Evolutionary conservation across 495 filamentous ascomycete species (phyloP), one percentile per base, ranked within the genome.

Genomic region (Penicillium arizonense): DNA sequence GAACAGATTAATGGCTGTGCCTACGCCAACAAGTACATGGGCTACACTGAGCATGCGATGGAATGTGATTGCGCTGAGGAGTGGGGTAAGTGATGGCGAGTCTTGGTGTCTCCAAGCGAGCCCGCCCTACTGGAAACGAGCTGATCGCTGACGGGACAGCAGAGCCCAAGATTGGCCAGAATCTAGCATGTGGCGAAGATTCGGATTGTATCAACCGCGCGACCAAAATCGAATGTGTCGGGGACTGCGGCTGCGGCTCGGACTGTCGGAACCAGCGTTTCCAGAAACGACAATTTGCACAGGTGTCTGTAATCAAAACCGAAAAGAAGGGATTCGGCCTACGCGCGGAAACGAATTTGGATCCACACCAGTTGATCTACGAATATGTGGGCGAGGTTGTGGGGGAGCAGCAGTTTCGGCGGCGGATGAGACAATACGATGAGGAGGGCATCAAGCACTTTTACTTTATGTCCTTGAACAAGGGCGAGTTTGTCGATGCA

Each of bases 351-450:
- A 68, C 75, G 30, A 80, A 90, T 52, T 73, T 97, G 44, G 79
- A 87, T 52, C 70, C 87, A 28, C 81, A 95, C 63, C 89, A 95
- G 63, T 94, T 99, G 63, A 89, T 99, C 59, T 97, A 89, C 65
- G 94, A 99, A 73, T 99, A 99, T 68, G 90, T 99, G 56, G 94
- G 94, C 57, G 94, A 99, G 72, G 94, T 99, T 51, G 96, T 99
- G 70, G 90, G 93, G 61, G 95, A 99, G 70, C 70, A 75, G 12
- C 86, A 85, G 35, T 99, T 97, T 63, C 88, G 90, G 44, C 82
- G 82, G 52, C 89, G 94, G 48, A 96, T 91, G 84, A 74, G 87
- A 14, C 87, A 92, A 55, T 99, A 99, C 67, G 89, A 94, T 62
- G 83, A 91, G 49, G 90, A 96, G 64, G 92, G 91, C 30, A 97